Evolutionary conservation across 352 stramenopile genomes (phyloP), one percentile per base, ranked within the genome.

Genomic region (Phytophthora sp.): DNA sequence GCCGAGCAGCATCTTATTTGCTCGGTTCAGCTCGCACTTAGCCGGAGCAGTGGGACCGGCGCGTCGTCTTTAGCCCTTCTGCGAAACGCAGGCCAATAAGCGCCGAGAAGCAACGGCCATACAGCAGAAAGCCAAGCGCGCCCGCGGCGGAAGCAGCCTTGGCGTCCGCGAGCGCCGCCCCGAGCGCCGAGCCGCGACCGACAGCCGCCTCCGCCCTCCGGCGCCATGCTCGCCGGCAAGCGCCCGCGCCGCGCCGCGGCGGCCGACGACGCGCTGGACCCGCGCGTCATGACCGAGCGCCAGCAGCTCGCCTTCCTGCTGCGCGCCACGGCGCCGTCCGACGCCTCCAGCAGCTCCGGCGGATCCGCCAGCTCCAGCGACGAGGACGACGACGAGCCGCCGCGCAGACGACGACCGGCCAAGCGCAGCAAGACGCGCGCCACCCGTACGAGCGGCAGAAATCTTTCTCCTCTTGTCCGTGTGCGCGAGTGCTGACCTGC

Each of bases 251-350:
- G 67, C 41, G 50, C 66, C 28, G 57, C 52, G 11, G 54, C 54
- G 20, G 5, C 62, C 37, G 67, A 74, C 63, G 61, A 74, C 49
- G 59, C 57, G 20, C 51, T 70, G 49, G 68, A 92, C 62, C 82
- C 79, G 51, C 84, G 77, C 27, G 71, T 90, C 34, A 95, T 95
- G 86, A 95, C 86, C 0, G 86, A 95, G 66, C 77, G 86, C 20
- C 86, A 95, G 56, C 86, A 95, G 58, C 65, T 95, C 43, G 86
- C 86, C 52, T 95, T 95, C 61, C 58, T 95, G 20, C 60, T 95
- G 64, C 84, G 86, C 17, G 82, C 77, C 44, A 93, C 86, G 3
- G 86, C 86, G 20, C 81, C 80, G 30, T 85, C 80, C 12, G 75
- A 80, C 35, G 70, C 60, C 28, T 74, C 71, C 20, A 32, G 45